These are phyloP conservation scores for Chloropicon primus DNA, from an alignment of 139 green algal species.

Conservation along the genomic window DNA sequence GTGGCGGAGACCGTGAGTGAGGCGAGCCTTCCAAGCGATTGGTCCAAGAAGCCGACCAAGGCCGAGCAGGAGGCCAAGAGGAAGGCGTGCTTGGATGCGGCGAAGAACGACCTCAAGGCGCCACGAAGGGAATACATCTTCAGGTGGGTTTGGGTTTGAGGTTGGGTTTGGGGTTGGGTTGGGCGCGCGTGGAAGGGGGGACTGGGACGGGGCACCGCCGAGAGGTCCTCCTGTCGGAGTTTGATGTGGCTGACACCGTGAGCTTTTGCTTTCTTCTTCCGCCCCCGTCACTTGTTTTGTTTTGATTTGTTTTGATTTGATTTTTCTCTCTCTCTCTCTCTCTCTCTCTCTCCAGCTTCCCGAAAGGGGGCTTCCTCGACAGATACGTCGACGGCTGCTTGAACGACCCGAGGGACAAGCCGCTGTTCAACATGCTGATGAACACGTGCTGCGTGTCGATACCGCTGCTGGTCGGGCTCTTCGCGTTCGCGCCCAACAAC, in stretches of 20 bases:
- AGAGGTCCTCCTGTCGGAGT: too few species aligned
- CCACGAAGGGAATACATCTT: not conserved
- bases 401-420: slow-evolving; percentile 27
- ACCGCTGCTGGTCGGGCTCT: slow-evolving; percentile 11
- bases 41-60: not conserved
- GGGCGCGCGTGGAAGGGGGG: too few species aligned
- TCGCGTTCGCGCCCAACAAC: not conserved
- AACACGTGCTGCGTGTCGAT: slow-evolving; percentile 19
- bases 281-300: not conserved
- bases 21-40: not conserved
- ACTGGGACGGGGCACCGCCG: too few species aligned
- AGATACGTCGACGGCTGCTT: slow-evolving; percentile 4
- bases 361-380: not conserved
- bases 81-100: not conserved
- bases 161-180: not conserved
- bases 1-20: too few species aligned
- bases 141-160: not conserved
- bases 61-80: not conserved
- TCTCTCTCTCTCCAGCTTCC: not conserved
- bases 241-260: too few species aligned
- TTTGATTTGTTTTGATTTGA: too few species aligned
- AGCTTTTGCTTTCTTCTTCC: not conserved
- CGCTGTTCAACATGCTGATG: slow-evolving; percentile 22
- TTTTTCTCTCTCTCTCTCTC: too few species aligned
- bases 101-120: not conserved